A percentile compares a stretch with the other conserved stretches of the same genome.
Evolutionary conservation across 192 early-diverging fungal species (phyloP).

Genomic region (Backusella parvicylindrica): DNA sequence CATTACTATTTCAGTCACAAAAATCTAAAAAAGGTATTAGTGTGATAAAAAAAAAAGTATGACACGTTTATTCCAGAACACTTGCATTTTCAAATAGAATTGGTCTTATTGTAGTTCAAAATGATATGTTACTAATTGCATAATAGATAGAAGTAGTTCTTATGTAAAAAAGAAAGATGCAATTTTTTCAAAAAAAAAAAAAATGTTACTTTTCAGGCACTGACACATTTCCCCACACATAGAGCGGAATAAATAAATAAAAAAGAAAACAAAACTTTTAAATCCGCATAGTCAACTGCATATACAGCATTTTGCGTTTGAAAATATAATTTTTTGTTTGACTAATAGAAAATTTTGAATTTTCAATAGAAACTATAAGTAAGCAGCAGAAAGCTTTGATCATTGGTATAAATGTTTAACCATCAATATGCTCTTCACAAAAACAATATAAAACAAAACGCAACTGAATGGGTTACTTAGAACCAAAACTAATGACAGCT

Average conservation of each 20-base stretch:
- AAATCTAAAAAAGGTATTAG: neutral
- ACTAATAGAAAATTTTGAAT: too few species aligned
- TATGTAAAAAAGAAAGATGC: neutral
- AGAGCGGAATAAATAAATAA: neutral
- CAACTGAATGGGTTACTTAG: too few species aligned
- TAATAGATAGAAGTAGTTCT: neutral
- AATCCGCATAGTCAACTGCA: neutral
- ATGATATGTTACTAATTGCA: neutral
- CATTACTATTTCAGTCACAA: neutral
- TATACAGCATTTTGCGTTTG: too few species aligned
- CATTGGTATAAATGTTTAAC: too few species aligned
- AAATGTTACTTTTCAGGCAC: neutral
- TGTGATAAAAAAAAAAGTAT: neutral
- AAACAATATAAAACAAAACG: too few species aligned
- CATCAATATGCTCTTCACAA: too few species aligned
- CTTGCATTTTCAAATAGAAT: neutral
- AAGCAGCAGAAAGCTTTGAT: too few species aligned
- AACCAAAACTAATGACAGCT: too few species aligned
- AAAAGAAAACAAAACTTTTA: neutral
- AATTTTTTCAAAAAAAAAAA: too few species aligned
- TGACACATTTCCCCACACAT: neutral
- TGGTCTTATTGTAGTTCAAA: neutral
- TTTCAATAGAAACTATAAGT: too few species aligned
- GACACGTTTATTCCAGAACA: neutral
- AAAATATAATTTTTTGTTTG: too few species aligned